phyloP scores from a whole-genome alignment of 2,329 filamentous ascomycete species.

The Ceratocystis smalleyi region DNA sequence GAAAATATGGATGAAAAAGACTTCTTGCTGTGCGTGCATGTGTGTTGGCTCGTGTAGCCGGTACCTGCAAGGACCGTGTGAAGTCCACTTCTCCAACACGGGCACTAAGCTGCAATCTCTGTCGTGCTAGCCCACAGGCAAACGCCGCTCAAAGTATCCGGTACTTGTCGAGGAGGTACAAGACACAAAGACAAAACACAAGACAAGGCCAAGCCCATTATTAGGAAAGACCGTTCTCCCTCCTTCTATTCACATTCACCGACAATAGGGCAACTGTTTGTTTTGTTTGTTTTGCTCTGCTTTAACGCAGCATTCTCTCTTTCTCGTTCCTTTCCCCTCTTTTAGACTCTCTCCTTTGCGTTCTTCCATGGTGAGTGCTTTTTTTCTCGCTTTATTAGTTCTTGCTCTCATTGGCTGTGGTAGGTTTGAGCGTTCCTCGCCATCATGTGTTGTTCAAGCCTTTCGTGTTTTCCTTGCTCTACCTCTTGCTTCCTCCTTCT shows the following conservation, averaged over 20 bases:
- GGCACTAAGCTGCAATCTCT: slow-evolving; percentile 1
- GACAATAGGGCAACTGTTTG: neutral
- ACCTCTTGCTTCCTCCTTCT: neutral
- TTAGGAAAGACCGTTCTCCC: neutral
- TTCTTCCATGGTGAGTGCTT: neutral
- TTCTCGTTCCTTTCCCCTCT: neutral
- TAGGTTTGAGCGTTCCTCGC: neutral
- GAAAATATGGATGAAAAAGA: neutral
- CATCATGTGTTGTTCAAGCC: neutral
- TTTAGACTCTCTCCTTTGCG: neutral
- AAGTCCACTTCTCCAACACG: slow-evolving; percentile 3
- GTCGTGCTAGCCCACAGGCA: neutral
- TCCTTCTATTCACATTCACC: neutral
- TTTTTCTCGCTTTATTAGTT: neutral
- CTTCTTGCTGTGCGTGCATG: neutral
- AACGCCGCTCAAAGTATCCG: neutral
- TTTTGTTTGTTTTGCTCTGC: neutral
- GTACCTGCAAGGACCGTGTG: slow-evolving; percentile 1
- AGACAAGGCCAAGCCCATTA: neutral
- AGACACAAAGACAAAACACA: neutral
- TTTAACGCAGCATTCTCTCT: neutral
- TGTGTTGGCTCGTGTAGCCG: slow-evolving; percentile 3
- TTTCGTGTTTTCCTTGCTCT: neutral
- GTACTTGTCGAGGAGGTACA: neutral
- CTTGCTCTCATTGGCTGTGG: neutral